Evolutionary conservation across 1,139 yeast species (phyloP).

Genomic region (Candida tetrigidarum): DNA sequence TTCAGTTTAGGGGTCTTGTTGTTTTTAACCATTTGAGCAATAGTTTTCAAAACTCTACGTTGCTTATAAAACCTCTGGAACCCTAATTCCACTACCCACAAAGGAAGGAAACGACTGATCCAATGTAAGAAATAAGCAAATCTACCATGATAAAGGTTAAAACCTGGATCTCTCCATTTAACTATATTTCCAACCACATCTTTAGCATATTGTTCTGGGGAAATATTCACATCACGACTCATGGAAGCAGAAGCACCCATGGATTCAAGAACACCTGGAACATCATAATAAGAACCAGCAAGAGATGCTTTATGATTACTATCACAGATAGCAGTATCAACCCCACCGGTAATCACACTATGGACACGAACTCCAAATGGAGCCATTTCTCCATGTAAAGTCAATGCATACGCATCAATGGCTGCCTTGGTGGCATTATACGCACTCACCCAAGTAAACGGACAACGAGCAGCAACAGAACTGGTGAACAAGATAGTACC

Average conservation of each 20-base stretch:
- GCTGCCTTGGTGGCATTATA: slow-evolving; percentile 61
- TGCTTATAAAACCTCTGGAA: slow-evolving; percentile 37
- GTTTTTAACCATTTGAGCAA: slow-evolving; percentile 13
- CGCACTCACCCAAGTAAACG: slow-evolving; percentile 38
- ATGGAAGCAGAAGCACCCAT: slow-evolving; percentile 26
- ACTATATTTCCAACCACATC: slow-evolving; percentile 30
- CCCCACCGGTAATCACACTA: slow-evolving; percentile 45
- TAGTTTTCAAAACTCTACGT: slow-evolving; percentile 22
- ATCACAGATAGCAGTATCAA: slow-evolving; percentile 38
- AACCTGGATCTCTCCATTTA: slow-evolving; percentile 25
- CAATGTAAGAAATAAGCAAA: slow-evolving; percentile 27
- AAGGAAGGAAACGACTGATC: slow-evolving; percentile 29
- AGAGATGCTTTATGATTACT: slow-evolving; percentile 14
- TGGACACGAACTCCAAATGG: slow-evolving; percentile 44
- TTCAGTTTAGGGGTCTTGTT: background rate
- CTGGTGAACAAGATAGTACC: slow-evolving; percentile 42
- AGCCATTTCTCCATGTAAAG: slow-evolving; percentile 62
- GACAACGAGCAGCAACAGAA: slow-evolving; percentile 40
- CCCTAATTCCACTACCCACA: slow-evolving; percentile 31
- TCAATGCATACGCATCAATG: slow-evolving; percentile 69
- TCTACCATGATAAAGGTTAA: slow-evolving; percentile 36
- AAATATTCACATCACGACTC: slow-evolving; percentile 30
- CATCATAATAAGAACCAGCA: slow-evolving; percentile 28
- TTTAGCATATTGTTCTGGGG: slow-evolving; percentile 35
- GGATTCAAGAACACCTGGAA: slow-evolving; percentile 35